Evolutionary conservation across 202 grass and related monocot species (phyloP).

Genomic region (Digitaria exilis): DNA sequence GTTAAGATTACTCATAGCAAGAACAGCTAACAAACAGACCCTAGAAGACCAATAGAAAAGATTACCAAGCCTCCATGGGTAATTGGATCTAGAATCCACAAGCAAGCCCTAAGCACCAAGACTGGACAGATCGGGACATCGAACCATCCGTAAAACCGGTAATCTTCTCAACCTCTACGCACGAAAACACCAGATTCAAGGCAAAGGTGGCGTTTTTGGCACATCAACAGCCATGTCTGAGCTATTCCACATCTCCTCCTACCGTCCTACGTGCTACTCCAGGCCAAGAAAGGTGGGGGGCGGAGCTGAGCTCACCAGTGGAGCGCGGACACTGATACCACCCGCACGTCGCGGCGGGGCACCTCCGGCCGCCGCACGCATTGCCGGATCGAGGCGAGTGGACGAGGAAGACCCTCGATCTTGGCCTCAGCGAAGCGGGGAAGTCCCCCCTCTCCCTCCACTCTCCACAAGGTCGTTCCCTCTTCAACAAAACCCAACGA

Average conservation of each 20-base stretch:
- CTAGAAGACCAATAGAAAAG: not conserved
- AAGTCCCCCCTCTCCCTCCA: not conserved
- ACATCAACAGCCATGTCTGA: constrained; percentile 4
- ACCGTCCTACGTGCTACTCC: not conserved
- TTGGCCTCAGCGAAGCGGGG: not conserved
- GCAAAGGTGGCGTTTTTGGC: constrained; percentile 4
- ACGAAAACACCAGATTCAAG: constrained; percentile 19
- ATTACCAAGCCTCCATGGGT: not conserved
- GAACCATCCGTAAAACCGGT: not conserved
- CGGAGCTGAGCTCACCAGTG: constrained; percentile 32
- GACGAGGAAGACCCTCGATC: not conserved
- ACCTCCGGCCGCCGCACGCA: constrained; percentile 25
- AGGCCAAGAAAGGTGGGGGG: not conserved
- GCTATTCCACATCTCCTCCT: not conserved
- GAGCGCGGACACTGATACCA: constrained; percentile 39
- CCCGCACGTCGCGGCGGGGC: not conserved
- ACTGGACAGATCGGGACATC: constrained; percentile 2
- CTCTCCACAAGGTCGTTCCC: not conserved
- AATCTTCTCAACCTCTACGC: not conserved
- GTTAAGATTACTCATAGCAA: not conserved
- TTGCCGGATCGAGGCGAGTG: constrained; percentile 25
- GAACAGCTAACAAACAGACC: not conserved
- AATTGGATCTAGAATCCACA: constrained; percentile 5
- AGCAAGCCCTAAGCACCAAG: constrained; percentile 5
- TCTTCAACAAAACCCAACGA: constrained; percentile 2